Evolutionary conservation across 371 early-diverging fungal species (phyloP).

Genomic region (Mortierella sp.): DNA sequence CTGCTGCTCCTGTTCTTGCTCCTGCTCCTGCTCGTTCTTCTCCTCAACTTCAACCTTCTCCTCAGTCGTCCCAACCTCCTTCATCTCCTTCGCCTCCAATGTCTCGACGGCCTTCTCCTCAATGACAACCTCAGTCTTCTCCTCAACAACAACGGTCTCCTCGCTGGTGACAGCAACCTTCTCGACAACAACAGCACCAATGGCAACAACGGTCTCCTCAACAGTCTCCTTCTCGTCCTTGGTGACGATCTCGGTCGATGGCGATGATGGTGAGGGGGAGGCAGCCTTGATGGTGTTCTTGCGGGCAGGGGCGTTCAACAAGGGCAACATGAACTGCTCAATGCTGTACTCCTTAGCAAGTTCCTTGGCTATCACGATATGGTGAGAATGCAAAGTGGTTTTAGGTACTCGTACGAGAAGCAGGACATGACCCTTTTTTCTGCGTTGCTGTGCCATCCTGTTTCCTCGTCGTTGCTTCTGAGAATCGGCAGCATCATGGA

Average conservation of each 20-base stretch:
- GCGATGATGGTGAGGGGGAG: conserved; percentile 3
- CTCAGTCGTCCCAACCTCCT: conserved; percentile 1
- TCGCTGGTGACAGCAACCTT: background rate
- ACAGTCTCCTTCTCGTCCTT: conserved; percentile 2
- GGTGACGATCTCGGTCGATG: background rate
- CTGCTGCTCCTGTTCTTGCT: background rate
- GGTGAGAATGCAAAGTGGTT: background rate
- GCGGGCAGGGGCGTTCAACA: conserved; percentile 31
- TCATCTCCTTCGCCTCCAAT: conserved; percentile 1
- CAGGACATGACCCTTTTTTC: background rate
- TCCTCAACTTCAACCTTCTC: conserved; percentile 9
- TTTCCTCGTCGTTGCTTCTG: background rate
- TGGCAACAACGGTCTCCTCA: conserved; percentile 7
- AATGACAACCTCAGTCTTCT: conserved; percentile 4
- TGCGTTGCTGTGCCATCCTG: background rate
- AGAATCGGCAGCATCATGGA: background rate
- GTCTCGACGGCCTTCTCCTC: conserved; percentile 8
- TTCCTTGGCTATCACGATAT: conserved; percentile 23
- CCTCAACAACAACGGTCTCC: conserved; percentile 10
- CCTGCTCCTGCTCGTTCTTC: conserved; percentile 7
- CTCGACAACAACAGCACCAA: background rate
- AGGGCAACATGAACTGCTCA: conserved; percentile 33
- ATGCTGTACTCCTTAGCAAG: conserved; percentile 41
- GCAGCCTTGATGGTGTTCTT: conserved; percentile 19
- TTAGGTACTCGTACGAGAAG: background rate